These are phyloP conservation scores for Kwoniella dendrophila DNA, from an alignment of 768 basidiomycete genomes.

Conservation along the genomic window DNA sequence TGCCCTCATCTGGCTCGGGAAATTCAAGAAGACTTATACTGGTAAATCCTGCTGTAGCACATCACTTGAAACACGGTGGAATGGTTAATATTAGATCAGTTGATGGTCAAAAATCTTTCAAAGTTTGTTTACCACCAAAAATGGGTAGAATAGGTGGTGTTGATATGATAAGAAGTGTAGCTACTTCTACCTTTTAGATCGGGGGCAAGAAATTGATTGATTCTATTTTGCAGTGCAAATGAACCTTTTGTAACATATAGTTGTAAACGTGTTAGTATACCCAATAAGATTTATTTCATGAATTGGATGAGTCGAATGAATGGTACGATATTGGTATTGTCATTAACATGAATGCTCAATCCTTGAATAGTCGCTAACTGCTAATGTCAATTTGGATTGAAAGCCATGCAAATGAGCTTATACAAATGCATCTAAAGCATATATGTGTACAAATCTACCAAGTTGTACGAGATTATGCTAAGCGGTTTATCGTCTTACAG, in stretches of 20 bases:
- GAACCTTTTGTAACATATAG: too few relatives aligned
- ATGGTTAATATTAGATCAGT: constrained; percentile 31
- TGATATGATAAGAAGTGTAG: constrained; percentile 8
- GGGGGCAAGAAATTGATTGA: too few relatives aligned
- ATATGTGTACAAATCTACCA: background rate
- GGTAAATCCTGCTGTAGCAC: constrained; percentile 41
- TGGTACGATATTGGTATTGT: too few relatives aligned
- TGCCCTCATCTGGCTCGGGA: background rate
- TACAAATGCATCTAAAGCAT: too few relatives aligned
- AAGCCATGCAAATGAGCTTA: too few relatives aligned
- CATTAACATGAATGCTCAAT: too few relatives aligned
- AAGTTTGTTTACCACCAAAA: constrained; percentile 14
- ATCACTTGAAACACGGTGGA: constrained; percentile 39
- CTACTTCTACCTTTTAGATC: constrained; percentile 6
- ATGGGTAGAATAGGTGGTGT: background rate
- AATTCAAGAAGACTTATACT: constrained; percentile 31
- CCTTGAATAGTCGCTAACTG: too few relatives aligned
- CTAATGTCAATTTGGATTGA: too few relatives aligned
- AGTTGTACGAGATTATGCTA: background rate
- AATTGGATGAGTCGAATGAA: too few relatives aligned
- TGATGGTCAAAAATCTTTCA: constrained; percentile 35
- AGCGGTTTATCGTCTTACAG: constrained; percentile 39
- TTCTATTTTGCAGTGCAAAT: too few relatives aligned
- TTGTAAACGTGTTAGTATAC: background rate
- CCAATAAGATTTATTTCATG: too few relatives aligned